Conservation (phyloP, 805 yeast species). For the Wickerhamiella musiphila region DNA sequence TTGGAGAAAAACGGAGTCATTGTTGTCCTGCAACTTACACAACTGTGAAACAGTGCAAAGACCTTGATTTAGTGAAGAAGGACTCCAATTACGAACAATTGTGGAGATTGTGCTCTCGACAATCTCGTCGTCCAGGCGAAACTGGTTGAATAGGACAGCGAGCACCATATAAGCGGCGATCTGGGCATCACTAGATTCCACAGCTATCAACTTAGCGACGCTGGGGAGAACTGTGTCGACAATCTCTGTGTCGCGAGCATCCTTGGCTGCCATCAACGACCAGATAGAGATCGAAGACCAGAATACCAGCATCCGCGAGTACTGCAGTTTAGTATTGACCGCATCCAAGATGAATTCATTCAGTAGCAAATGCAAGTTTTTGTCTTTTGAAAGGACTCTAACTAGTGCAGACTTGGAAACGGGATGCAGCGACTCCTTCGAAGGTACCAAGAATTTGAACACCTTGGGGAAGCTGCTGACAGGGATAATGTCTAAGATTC, state of each 20-base stretch:
- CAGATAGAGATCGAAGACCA: constrained; percentile 58
- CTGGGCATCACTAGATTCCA: constrained; percentile 36
- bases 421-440: constrained; percentile 41
- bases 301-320: constrained; percentile 58
- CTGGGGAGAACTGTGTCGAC: constrained; percentile 21
- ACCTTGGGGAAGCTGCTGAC: constrained; percentile 46
- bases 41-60: constrained; percentile 21
- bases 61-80: constrained; percentile 18
- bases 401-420: constrained; percentile 58
- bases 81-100: constrained; percentile 30
- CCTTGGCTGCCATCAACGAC: constrained; percentile 45
- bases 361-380: constrained; percentile 49
- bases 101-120: constrained; percentile 45
- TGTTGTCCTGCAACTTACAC: no score
- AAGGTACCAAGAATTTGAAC: constrained; percentile 52
- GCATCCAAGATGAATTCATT: constrained; percentile 34
- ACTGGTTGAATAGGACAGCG: constrained; percentile 58
- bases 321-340: constrained; percentile 38
- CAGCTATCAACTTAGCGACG: constrained; percentile 18
- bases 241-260: constrained; percentile 22
- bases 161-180: constrained; percentile 70
- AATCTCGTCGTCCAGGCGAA: constrained; percentile 39
- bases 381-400: constrained; percentile 50
- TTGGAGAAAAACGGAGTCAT: no score
- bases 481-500: constrained; percentile 57